Conservation (phyloP, 2,329 filamentous ascomycete genomes). For the Dactylonectria macrodidyma region DNA sequence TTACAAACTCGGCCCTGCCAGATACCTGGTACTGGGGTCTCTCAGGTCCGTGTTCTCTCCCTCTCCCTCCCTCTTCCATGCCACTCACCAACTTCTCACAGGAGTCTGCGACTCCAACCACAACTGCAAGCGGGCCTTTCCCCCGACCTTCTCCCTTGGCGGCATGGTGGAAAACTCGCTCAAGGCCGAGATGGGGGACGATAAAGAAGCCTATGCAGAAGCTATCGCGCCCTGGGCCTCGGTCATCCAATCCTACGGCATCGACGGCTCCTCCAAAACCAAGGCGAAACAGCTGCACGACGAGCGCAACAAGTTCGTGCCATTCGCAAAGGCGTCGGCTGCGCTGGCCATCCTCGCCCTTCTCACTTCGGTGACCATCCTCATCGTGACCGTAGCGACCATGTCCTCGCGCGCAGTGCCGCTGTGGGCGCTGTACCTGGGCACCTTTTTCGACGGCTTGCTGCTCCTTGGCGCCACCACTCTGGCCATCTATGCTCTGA, state of each 20-base stretch:
- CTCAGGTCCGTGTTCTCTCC: conserved; percentile 20
- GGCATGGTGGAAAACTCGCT: conserved; percentile 35
- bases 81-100: background rate
- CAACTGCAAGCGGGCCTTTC: conserved; percentile 32
- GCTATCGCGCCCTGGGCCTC: conserved; percentile 30
- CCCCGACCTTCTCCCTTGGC: conserved; percentile 31
- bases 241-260: conserved; percentile 23
- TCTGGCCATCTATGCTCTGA: conserved; percentile 33
- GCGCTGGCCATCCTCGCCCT: conserved; percentile 34
- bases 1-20: conserved; percentile 25
- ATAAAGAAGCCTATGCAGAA: conserved; percentile 5
- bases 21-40: conserved; percentile 33
- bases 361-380: conserved; percentile 27
- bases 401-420: conserved; percentile 14
- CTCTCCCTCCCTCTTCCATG: background rate
- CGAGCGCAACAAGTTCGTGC: conserved; percentile 22
- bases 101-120: conserved; percentile 32
- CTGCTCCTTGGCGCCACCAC: conserved; percentile 25
- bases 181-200: conserved; percentile 19
- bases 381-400: conserved; percentile 22
- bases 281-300: conserved; percentile 15
- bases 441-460: conserved; percentile 31
- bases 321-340: conserved; percentile 34
- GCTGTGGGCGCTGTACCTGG: conserved; percentile 33
- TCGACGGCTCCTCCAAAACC: conserved; percentile 30